These are phyloP conservation scores for Westerdykella ornata DNA, from an alignment of 2,329 filamentous ascomycete genomes.

Conservation along the genomic window DNA sequence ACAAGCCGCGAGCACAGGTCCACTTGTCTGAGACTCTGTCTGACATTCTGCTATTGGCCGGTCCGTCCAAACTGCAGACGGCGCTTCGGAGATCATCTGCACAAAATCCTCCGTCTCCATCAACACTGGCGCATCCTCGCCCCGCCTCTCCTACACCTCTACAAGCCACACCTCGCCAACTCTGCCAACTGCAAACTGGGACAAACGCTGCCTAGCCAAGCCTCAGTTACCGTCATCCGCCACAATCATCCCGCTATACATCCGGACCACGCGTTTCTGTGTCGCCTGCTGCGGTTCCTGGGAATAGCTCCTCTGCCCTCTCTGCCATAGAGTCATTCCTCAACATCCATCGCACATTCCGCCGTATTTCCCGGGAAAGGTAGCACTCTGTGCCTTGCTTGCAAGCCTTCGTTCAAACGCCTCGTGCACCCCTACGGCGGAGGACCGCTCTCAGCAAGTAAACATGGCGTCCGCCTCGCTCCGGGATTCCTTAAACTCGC, in stretches of 20 bases:
- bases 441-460: constrained; percentile 3
- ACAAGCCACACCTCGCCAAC: constrained; percentile 11
- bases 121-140: constrained; percentile 3
- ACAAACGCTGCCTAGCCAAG: constrained; percentile 4
- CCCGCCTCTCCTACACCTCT: constrained; percentile 14
- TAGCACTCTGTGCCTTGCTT: not conserved
- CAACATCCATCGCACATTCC: not conserved
- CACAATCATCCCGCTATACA: not conserved
- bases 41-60: constrained; percentile 34
- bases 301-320: constrained; percentile 15
- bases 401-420: constrained; percentile 7
- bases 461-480: constrained; percentile 83
- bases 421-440: constrained; percentile 14
- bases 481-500: constrained; percentile 85
- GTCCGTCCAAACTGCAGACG: constrained; percentile 16
- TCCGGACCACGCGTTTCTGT: constrained; percentile 10
- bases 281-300: constrained; percentile 35
- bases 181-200: constrained; percentile 1
- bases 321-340: constrained; percentile 4
- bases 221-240: not conserved
- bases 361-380: not conserved
- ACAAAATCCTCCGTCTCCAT: constrained; percentile 44
- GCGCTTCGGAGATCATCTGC: constrained; percentile 46
- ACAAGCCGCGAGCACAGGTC: constrained; percentile 34
- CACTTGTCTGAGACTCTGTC: constrained; percentile 32